These are phyloP conservation scores for Ceratocystis destructans DNA, from an alignment of 2,329 filamentous ascomycete genomes.

Conservation along the genomic window DNA sequence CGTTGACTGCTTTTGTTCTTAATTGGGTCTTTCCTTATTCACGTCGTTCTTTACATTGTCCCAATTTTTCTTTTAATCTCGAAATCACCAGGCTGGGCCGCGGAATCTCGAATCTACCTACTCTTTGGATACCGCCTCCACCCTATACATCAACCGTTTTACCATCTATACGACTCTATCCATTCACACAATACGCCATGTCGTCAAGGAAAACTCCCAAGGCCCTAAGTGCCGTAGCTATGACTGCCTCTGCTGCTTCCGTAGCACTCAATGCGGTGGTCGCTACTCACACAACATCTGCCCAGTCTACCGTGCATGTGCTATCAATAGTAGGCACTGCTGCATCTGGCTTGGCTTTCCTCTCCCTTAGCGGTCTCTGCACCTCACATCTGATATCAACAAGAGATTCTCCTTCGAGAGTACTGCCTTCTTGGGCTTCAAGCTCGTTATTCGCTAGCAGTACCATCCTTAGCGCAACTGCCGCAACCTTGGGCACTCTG, in stretches of 20 bases:
- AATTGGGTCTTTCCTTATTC: not conserved
- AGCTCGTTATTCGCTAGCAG: constrained; percentile 15
- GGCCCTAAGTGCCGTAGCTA: constrained; percentile 12
- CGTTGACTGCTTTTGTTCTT: constrained; percentile 1
- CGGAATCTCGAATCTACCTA: not conserved
- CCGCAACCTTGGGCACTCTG: constrained; percentile 13
- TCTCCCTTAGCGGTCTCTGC: constrained; percentile 11
- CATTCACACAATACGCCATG: constrained; percentile 11
- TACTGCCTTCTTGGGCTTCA: constrained; percentile 1
- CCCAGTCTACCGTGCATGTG: constrained; percentile 14
- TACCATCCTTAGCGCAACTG: constrained; percentile 6
- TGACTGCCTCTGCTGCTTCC: constrained; percentile 11
- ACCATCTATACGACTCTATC: not conserved
- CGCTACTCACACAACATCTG: constrained; percentile 13
- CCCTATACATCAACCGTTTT: not conserved
- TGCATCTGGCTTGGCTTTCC: constrained; percentile 13
- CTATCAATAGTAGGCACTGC: constrained; percentile 11
- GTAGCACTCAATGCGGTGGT: constrained; percentile 14
- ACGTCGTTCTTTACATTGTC: not conserved
- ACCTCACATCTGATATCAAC: constrained; percentile 5
- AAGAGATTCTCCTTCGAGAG: not conserved
- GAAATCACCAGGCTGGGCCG: constrained; percentile 5
- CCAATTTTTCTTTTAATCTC: not conserved
- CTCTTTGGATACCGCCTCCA: not conserved
- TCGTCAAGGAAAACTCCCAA: constrained; percentile 6